Base-by-base conservation (phyloP, 768 basidiomycete species). In the Tylopilus sp. region DNA sequence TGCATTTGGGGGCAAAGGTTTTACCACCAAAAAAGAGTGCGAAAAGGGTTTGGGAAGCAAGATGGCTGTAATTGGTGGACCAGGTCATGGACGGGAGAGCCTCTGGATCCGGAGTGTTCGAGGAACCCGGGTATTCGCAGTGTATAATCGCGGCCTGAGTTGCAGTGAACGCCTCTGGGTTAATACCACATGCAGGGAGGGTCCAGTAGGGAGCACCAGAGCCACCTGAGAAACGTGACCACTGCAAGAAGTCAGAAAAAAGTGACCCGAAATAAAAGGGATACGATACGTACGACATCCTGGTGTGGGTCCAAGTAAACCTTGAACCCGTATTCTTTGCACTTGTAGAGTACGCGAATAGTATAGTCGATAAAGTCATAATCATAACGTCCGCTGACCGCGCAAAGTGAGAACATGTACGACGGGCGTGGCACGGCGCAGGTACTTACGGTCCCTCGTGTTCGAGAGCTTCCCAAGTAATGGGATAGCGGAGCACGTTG, bases 161-260 rank as follows among this genome's bases (percentile, higher is more conserved):
- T 1, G 86, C 80, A 1, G 89, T 91, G 59, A 98, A 84, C 58
- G 89, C 82, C 48, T 83, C 78, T 0, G 95, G 92, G 62, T 98
- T 78, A 56, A 98, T 84, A 12, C 95, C 96, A 64, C 92, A 96
- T 0, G 94, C 95, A 7, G 79, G 75, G 10, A 97, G 78, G 0
- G 92, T 94, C 95, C 95, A 98, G 64, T 84, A 94, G 0, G 95
- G 95, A 0, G 95, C 95, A 13, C 95, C 95, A 4, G 92, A 93
- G 9, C 96, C 96, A 19, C 93, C 92, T 17, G 89, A 87, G 74
- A 92, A 96, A 40, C 96, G 89, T 2, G 94, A 96, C 89, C 93
- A 98, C 89, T 96, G 61, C 5, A 1, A 22, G 1, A 2, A 0
- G 19, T 51, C 56, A 40, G 24, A n/a, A 22, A 19, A 25, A n/a